Conservation (phyloP, 352 stramenopile species). For the Globisporangium emineosum region DNA sequence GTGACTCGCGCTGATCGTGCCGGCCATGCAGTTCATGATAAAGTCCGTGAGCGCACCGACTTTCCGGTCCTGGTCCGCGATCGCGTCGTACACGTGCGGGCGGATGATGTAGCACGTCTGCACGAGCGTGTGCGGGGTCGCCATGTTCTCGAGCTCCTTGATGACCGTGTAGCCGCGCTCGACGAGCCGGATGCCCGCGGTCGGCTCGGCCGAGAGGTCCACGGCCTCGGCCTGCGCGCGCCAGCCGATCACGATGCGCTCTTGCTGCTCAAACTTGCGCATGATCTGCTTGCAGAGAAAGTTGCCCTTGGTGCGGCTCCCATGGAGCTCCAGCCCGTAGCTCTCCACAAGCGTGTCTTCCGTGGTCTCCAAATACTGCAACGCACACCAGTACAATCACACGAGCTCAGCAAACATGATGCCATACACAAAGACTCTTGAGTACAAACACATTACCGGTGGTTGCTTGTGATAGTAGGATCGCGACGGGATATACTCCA, state of each 20-base stretch:
- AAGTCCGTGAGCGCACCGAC: slow-evolving; percentile 64
- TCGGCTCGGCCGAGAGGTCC: slow-evolving; percentile 44
- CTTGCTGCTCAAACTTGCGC: slow-evolving; percentile 43
- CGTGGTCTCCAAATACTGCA: slow-evolving; percentile 41
- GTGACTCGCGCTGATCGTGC: slow-evolving; percentile 61
- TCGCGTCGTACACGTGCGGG: slow-evolving; percentile 59
- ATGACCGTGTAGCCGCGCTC: slow-evolving; percentile 67
- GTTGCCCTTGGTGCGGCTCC: slow-evolving; percentile 41
- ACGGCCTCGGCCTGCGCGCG: slow-evolving; percentile 47
- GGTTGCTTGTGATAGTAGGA: slow-evolving; percentile 53
- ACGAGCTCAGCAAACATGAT: slow-evolving; percentile 10
- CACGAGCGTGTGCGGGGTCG: slow-evolving; percentile 47
- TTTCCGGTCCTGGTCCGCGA: slow-evolving; percentile 60
- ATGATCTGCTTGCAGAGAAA: slow-evolving; percentile 57
- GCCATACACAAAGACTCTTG: not conserved
- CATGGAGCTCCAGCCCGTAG: slow-evolving; percentile 47
- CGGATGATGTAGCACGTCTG: slow-evolving; percentile 70
- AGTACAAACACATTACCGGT: slow-evolving; percentile 24
- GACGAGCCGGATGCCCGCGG: slow-evolving; percentile 50
- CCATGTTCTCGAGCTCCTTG: slow-evolving; percentile 31
- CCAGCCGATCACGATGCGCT: slow-evolving; percentile 62
- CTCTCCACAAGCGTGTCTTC: slow-evolving; percentile 55
- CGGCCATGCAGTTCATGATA: slow-evolving; percentile 53
- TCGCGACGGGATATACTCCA: slow-evolving; percentile 54
- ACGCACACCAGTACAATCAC: slow-evolving; percentile 15